Conservation (phyloP, 257 asterid species). For the Ocimum tenuiflorum region DNA sequence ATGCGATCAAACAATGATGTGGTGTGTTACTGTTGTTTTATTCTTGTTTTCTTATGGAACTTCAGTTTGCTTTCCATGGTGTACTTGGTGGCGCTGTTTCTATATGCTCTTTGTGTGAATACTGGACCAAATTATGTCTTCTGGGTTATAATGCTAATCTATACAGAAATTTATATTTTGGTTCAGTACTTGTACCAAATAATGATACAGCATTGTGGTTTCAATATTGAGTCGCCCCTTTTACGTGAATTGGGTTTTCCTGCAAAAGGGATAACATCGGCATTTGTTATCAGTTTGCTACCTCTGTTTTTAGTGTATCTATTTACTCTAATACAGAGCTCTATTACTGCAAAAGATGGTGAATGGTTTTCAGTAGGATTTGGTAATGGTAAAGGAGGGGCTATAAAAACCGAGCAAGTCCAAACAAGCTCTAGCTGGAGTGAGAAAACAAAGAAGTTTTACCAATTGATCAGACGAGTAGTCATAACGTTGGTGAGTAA, state of each 20-base stretch:
- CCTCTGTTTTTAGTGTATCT: constrained; percentile 87
- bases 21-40: constrained; percentile 87
- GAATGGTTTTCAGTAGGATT: constrained; percentile 78
- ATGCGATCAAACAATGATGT: constrained; percentile 89
- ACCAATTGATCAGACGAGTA: constrained; percentile 38
- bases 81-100: constrained; percentile 78
- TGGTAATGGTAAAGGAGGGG: constrained; percentile 45
- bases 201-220: constrained; percentile 90
- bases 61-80: constrained; percentile 96
- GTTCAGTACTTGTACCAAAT: constrained; percentile 89
- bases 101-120: constrained; percentile 87
- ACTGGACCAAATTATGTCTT: constrained; percentile 87
- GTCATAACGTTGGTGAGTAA: constrained; percentile 40
- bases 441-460: constrained; percentile 43
- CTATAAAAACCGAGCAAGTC: constrained; percentile 31
- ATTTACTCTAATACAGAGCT: constrained; percentile 87
- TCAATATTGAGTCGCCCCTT: constrained; percentile 57
- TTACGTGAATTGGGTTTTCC: constrained; percentile 81
- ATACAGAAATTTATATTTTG: constrained; percentile 76
- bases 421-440: constrained; percentile 45
- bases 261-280: constrained; percentile 56
- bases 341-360: constrained; percentile 96
- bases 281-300: constrained; percentile 76
- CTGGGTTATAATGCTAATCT: constrained; percentile 90
- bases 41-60: constrained; percentile 86